Percentiles rank a stretch among this genome's conserved stretches.
These are phyloP conservation scores for Fusarium tupiense DNA, from an alignment of 2,329 filamentous ascomycete genomes.

Conservation along the genomic window DNA sequence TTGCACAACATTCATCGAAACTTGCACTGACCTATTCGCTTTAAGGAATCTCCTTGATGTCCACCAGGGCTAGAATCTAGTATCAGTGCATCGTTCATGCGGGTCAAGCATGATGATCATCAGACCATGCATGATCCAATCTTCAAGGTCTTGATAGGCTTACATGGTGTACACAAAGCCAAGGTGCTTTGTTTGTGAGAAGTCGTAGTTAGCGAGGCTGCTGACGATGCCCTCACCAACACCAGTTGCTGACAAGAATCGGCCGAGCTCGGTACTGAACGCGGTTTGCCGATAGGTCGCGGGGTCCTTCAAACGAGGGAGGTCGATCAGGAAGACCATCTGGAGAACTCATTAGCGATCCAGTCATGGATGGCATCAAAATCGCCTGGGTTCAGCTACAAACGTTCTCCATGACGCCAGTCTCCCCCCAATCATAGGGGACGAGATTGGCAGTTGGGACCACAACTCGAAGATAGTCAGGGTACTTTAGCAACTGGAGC, in stretches of 20 bases:
- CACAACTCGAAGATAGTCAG: constrained; percentile 77
- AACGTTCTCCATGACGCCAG: constrained; percentile 85
- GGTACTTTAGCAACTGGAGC: constrained; percentile 86
- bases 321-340: constrained; percentile 91
- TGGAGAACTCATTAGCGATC: constrained; percentile 48
- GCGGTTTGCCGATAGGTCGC: constrained; percentile 45
- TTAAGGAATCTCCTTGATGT: constrained; percentile 44
- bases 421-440: constrained; percentile 89
- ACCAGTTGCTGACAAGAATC: constrained; percentile 75
- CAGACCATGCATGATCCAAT: constrained; percentile 6
- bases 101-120: constrained; percentile 6
- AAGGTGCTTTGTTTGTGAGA: constrained; percentile 74
- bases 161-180: constrained; percentile 89
- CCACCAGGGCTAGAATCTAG: constrained; percentile 47
- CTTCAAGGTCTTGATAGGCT: constrained; percentile 43
- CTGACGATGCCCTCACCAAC: constrained; percentile 71
- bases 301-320: constrained; percentile 69
- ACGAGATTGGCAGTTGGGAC: constrained; percentile 89
- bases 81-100: constrained; percentile 25
- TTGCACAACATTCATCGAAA: constrained; percentile 18
- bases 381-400: constrained; percentile 38
- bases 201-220: constrained; percentile 84
- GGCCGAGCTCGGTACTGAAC: constrained; percentile 76
- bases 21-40: constrained; percentile 45
- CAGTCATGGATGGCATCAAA: constrained; percentile 17